Evolutionary conservation across 179 eudicot genomes (phyloP), one percentile per base, ranked within the genome.

Genomic region (Silene coronaria): DNA sequence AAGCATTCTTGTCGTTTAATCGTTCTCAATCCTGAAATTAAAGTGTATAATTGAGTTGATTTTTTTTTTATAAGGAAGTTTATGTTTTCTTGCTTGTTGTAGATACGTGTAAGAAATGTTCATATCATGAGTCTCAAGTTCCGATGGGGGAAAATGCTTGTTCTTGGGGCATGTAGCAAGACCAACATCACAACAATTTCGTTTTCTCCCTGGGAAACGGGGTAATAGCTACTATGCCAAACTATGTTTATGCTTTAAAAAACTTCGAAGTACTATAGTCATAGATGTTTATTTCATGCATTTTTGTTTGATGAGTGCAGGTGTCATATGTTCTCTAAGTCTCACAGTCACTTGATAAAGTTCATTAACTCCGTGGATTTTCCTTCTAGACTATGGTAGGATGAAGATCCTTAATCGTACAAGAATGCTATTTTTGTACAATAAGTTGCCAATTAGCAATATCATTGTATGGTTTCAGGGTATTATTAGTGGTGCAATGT

Each of bases 161-260:
- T 95, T 76, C 95, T 95, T 80, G 99, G 99, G 58, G 89, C 91
- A 76, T 95, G 99, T 80, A 80, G 70, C 71, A 92, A 79, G 81
- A 95, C 97, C 74, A 90, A 87, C 83, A 78, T 95, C 69, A 76
- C 32, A 63, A 82, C 86, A 42, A 80, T 84, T 53, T 84, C 84
- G 27, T 95, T 95, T 77, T 95, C 99, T 74, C 95, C 99, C 55
- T 68, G 89, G 81, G 93, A 85, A 82, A 86, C 91, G 55, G 85
- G 96, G 99, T 95, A 80, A 70, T 46, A 42, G 58, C 61, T 77
- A 42, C 60, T 78, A 53, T n/a, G 62, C 57, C 30, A 13, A 67
- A 71, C 55, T 68, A 57, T 70, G 55, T 72, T n/a, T 32, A 19
- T 27, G 74, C 51, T 59, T 65, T 57, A 34, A 34, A 51, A 24